Percentiles rank a stretch among this genome's conserved stretches.
These are phyloP conservation scores for Capsicum baccatum DNA, from an alignment of 257 asterid species.

Conservation along the genomic window DNA sequence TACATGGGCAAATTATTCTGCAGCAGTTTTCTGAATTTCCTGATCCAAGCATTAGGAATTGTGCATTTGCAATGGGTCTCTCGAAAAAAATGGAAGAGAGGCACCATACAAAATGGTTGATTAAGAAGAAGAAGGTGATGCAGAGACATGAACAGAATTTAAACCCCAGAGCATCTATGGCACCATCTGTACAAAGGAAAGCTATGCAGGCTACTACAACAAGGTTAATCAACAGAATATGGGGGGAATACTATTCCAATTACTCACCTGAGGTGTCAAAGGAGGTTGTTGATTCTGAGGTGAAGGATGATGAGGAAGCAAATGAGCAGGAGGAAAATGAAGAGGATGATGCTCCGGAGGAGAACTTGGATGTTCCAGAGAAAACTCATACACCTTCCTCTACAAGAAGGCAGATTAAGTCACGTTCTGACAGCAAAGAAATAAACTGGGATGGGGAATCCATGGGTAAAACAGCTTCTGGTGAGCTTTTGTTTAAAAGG, in stretches of 20 bases:
- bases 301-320: conserved; percentile 63
- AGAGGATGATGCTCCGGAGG: conserved; percentile 72
- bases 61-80: conserved; percentile 76
- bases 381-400: conserved; percentile 43
- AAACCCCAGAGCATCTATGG: conserved; percentile 90
- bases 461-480: conserved; percentile 58
- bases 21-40: conserved; percentile 93
- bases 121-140: conserved; percentile 82
- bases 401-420: conserved; percentile 48
- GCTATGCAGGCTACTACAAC: conserved; percentile 98
- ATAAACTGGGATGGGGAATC: conserved; percentile 73
- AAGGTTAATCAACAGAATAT: conserved; percentile 77
- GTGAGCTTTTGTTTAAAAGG: conserved; percentile 59
- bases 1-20: conserved; percentile 91
- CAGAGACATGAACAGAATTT: conserved; percentile 57
- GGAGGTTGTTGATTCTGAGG: conserved; percentile 52
- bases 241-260: conserved; percentile 94
- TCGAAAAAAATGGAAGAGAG: conserved; percentile 84
- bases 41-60: conserved; percentile 69
- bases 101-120: conserved; percentile 92
- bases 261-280: conserved; percentile 67
- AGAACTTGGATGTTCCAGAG: conserved; percentile 46
- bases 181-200: conserved; percentile 68
- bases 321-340: conserved; percentile 79
- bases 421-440: conserved; percentile 46